Percentiles rank a stretch among this genome's conserved stretches.
Evolutionary conservation across 2,329 filamentous ascomycete genomes (phyloP).

Genomic region (Penicillium hesseltinei): DNA sequence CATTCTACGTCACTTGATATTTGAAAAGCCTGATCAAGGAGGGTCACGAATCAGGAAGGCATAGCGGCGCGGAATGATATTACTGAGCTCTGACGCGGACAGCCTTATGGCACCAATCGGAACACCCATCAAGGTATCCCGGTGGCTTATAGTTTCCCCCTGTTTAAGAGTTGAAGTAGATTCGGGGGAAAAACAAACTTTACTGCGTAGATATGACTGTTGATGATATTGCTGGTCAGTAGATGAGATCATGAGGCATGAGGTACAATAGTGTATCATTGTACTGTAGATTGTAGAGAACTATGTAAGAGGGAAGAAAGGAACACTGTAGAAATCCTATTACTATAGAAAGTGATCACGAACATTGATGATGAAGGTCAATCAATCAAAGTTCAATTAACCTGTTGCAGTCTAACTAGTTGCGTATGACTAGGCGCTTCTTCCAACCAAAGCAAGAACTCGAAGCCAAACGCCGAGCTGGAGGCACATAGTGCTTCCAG

Average conservation of each 20-base stretch:
- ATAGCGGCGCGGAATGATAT: constrained; percentile 4
- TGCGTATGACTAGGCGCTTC: too few species aligned
- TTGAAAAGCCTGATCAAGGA: background rate
- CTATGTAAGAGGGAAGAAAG: background rate
- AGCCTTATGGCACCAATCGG: constrained; percentile 6
- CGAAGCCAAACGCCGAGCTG: too few species aligned
- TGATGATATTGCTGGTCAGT: background rate
- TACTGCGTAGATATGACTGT: background rate
- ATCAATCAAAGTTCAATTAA: background rate
- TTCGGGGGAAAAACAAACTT: background rate
- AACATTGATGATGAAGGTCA: background rate
- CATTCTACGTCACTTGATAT: constrained; percentile 4
- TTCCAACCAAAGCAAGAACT: too few species aligned
- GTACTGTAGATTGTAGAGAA: background rate
- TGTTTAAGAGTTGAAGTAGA: background rate
- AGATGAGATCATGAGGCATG: background rate
- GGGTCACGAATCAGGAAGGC: background rate
- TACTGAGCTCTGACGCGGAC: constrained; percentile 2
- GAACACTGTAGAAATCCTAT: background rate
- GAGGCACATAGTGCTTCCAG: too few species aligned
- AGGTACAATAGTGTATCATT: background rate
- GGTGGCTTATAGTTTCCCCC: background rate
- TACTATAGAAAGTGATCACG: background rate
- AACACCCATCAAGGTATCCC: background rate
- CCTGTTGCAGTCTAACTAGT: too few species aligned